Evolutionary conservation across 2,329 filamentous ascomycete species (phyloP).

Genomic region (Botrytis elliptica): DNA sequence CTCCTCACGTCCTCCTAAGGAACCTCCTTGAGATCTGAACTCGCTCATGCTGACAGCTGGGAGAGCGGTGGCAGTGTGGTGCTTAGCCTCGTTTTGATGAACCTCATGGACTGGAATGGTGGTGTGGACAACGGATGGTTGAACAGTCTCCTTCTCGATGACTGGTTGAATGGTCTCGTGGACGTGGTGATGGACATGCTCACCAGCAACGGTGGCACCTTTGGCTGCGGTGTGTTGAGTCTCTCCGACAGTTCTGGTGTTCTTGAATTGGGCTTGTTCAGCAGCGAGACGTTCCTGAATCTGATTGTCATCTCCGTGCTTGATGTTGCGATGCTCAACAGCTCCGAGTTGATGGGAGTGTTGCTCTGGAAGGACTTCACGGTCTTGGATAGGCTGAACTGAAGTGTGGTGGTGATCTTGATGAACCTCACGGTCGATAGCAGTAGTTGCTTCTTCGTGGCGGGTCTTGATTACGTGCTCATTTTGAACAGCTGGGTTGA

Average conservation of each 20-base stretch:
- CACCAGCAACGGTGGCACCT: slow-evolving; percentile 53
- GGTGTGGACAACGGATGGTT: slow-evolving; percentile 68
- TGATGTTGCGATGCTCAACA: slow-evolving; percentile 59
- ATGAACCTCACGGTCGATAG: slow-evolving; percentile 66
- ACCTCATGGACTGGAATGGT: slow-evolving; percentile 71
- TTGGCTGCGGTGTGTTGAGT: slow-evolving; percentile 50
- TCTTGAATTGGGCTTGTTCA: slow-evolving; percentile 55
- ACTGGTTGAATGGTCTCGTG: slow-evolving; percentile 61
- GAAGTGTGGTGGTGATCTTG: slow-evolving; percentile 72
- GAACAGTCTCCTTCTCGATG: slow-evolving; percentile 66
- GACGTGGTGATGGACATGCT: slow-evolving; percentile 60
- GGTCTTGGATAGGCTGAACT: slow-evolving; percentile 60
- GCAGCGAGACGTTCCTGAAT: slow-evolving; percentile 48
- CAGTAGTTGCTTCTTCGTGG: slow-evolving; percentile 61
- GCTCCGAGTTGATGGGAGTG: slow-evolving; percentile 58
- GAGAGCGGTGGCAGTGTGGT: slow-evolving; percentile 63
- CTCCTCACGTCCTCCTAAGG: slow-evolving; percentile 53
- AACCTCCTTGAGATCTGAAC: slow-evolving; percentile 56
- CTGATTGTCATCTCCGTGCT: slow-evolving; percentile 56
- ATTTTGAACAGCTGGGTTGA: slow-evolving; percentile 58
- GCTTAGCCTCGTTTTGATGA: slow-evolving; percentile 64
- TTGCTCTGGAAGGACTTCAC: slow-evolving; percentile 57
- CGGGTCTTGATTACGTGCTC: slow-evolving; percentile 59
- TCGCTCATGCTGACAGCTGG: slow-evolving; percentile 64
- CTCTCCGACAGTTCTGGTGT: slow-evolving; percentile 48